A percentile compares a stretch with the other conserved stretches of the same genome.
Conservation (phyloP, 331 rosid genomes). For the Cucumis variabilis region DNA sequence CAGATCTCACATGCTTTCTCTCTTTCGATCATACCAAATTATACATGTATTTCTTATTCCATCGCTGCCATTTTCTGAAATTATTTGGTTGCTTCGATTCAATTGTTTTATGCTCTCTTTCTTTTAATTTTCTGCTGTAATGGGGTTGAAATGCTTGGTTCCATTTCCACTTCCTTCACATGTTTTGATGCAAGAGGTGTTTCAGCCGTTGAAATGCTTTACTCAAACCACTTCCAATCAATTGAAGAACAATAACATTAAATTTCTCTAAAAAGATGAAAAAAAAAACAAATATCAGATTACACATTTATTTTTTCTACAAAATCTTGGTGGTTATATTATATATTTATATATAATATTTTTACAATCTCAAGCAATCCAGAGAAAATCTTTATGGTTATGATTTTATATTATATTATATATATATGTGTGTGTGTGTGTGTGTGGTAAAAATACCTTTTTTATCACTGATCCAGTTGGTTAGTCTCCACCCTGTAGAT, state of each 20-base stretch:
- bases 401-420: too few relatives aligned
- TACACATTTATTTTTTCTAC: too few relatives aligned
- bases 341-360: too few relatives aligned
- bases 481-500: too few relatives aligned
- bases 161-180: neutral
- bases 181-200: neutral
- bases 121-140: neutral
- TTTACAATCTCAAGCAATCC: neutral
- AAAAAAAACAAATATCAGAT: neutral
- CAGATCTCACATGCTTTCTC: too few relatives aligned
- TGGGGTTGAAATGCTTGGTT: conserved; percentile 23
- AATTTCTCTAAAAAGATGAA: neutral
- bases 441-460: too few relatives aligned
- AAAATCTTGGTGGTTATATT: too few relatives aligned
- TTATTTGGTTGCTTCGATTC: neutral
- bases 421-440: too few relatives aligned
- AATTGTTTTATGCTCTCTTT: neutral
- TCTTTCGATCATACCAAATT: too few relatives aligned
- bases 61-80: too few relatives aligned
- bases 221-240: neutral
- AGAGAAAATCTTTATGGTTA: neutral
- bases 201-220: conserved; percentile 3
- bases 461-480: too few relatives aligned
- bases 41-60: too few relatives aligned
- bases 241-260: neutral